phyloP scores from a whole-genome alignment of 768 basidiomycete genomes.

The Amanita pseudoporphyria region DNA sequence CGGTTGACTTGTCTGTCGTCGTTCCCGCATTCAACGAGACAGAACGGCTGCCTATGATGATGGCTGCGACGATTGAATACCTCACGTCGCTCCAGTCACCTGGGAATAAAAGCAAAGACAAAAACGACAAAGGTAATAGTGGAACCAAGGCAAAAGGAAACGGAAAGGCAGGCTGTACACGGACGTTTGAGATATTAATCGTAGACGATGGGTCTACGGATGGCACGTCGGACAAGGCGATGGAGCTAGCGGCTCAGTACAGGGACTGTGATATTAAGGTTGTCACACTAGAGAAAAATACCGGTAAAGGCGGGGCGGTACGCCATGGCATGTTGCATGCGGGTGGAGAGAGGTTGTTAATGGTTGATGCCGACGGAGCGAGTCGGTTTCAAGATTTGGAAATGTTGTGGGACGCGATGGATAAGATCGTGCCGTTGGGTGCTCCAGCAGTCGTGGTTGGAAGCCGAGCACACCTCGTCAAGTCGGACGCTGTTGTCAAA shows the following conservation, averaged over 20 bases:
- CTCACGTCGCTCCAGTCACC: constrained; percentile 28
- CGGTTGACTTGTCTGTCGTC: constrained; percentile 69
- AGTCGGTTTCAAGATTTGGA: constrained; percentile 82
- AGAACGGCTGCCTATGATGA: constrained; percentile 76
- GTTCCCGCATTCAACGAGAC: constrained; percentile 92
- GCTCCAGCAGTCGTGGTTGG: constrained; percentile 68
- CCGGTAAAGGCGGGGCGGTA: constrained; percentile 91
- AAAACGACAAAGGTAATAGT: not conserved
- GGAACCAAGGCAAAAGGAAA: not conserved
- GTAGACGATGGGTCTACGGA: constrained; percentile 89
- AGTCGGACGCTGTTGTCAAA: constrained; percentile 89
- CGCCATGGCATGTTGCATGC: constrained; percentile 84
- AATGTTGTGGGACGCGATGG: constrained; percentile 67
- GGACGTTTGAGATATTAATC: constrained; percentile 74
- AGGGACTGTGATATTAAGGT: constrained; percentile 59
- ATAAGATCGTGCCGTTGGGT: constrained; percentile 39
- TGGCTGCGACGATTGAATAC: constrained; percentile 62
- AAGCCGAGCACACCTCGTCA: constrained; percentile 87
- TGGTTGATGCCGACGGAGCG: constrained; percentile 94
- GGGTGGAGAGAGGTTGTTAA: constrained; percentile 68
- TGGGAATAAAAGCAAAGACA: constrained; percentile 9
- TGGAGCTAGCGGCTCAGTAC: constrained; percentile 52
- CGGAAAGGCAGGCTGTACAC: constrained; percentile 11
- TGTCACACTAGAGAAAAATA: constrained; percentile 67
- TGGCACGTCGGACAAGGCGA: constrained; percentile 54